phyloP scores from a whole-genome alignment of 441 rosid genomes.

The Manihot esculenta region DNA sequence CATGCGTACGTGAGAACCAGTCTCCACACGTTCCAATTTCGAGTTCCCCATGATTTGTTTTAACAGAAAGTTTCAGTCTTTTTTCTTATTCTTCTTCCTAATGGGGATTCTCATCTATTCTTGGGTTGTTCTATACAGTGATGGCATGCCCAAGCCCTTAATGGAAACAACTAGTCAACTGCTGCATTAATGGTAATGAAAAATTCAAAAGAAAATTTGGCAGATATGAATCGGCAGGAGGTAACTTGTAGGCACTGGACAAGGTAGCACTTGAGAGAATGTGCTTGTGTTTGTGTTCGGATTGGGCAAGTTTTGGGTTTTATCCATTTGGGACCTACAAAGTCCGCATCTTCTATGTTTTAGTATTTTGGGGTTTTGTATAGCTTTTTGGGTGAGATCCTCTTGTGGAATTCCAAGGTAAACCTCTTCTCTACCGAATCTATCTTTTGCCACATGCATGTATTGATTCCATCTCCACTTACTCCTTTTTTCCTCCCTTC shows the following conservation, averaged over 20 bases:
- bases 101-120: background rate
- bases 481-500: background rate
- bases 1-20: conserved; percentile 9
- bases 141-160: background rate
- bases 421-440: conserved; percentile 38
- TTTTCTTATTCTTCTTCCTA: background rate
- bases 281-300: no score
- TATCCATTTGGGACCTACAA: conserved; percentile 31
- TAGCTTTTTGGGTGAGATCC: conserved; percentile 20
- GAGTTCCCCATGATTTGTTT: background rate
- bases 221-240: conserved; percentile 9
- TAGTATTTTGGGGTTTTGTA: background rate
- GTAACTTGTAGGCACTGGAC: conserved; percentile 7
- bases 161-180: background rate
- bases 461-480: conserved; percentile 23
- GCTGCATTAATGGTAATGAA: no score
- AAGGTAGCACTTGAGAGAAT: background rate
- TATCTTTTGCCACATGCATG: conserved; percentile 25
- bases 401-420: conserved; percentile 29
- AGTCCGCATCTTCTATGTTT: conserved; percentile 12
- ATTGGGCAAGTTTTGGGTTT: conserved; percentile 8
- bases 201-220: background rate
- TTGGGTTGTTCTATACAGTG: background rate
- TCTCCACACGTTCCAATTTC: background rate
- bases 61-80: background rate